A percentile compares a stretch with the other conserved stretches of the same genome.
Conservation (phyloP, 768 basidiomycete genomes). For the Lactarius indigo region DNA sequence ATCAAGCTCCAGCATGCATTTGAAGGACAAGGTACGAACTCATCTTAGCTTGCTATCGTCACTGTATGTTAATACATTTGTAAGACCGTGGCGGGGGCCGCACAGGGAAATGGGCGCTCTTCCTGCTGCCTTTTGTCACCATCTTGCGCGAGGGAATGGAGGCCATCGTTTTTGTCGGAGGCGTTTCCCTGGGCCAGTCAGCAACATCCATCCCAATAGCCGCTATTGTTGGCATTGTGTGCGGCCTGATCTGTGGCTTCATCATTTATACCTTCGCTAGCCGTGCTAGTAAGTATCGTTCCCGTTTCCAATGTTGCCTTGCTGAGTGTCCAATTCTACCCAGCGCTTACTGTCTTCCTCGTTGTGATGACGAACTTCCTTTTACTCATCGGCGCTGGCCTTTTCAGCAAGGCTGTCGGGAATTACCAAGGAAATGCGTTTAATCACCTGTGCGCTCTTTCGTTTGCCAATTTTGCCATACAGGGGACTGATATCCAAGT, state of each 20-base stretch:
- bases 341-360: constrained; percentile 83
- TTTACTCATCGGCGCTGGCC: constrained; percentile 89
- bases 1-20: constrained; percentile 84
- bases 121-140: constrained; percentile 86
- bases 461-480: not conserved
- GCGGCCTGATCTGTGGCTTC: constrained; percentile 70
- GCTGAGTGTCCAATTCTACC: constrained; percentile 1
- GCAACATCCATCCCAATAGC: constrained; percentile 89
- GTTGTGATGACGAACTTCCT: constrained; percentile 89
- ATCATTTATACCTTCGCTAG: constrained; percentile 79
- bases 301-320: not conserved
- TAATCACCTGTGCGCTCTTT: constrained; percentile 42
- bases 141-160: constrained; percentile 94
- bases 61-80: not conserved
- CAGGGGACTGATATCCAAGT: not conserved
- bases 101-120: constrained; percentile 80
- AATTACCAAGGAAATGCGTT: constrained; percentile 69
- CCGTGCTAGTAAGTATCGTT: constrained; percentile 52
- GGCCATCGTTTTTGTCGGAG: constrained; percentile 90
- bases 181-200: constrained; percentile 80
- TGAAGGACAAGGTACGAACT: constrained; percentile 47
- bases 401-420: constrained; percentile 78
- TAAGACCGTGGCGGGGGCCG: constrained; percentile 46
- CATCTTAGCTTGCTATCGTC: not conserved
- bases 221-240: constrained; percentile 78